Conservation (phyloP, 2,329 filamentous ascomycete species). For the Sarocladium strictum region DNA sequence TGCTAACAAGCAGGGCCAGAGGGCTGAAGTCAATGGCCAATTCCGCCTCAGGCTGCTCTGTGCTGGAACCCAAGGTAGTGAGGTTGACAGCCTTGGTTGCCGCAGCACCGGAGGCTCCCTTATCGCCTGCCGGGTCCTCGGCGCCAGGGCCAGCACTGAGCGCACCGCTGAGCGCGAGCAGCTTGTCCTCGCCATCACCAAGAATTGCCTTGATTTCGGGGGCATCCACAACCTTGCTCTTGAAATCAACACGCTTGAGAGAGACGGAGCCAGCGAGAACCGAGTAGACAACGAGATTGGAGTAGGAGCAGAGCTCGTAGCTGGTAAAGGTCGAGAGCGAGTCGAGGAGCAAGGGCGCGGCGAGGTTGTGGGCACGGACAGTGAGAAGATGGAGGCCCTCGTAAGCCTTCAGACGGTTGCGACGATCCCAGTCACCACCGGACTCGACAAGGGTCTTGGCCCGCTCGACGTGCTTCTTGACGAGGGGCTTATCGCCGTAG, state of each 20-base stretch:
- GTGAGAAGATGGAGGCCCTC: slow-evolving; percentile 91
- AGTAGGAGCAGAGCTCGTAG: slow-evolving; percentile 97
- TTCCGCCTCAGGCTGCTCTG: slow-evolving; percentile 72
- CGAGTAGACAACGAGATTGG: slow-evolving; percentile 87
- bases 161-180: slow-evolving; percentile 74
- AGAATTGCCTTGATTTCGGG: slow-evolving; percentile 98
- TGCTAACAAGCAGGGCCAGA: slow-evolving; percentile 80
- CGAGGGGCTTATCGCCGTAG: slow-evolving; percentile 86
- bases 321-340: slow-evolving; percentile 97
- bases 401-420: slow-evolving; percentile 98
- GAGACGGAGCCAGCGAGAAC: slow-evolving; percentile 92
- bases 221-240: slow-evolving; percentile 96
- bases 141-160: slow-evolving; percentile 75
- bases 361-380: slow-evolving; percentile 81
- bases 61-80: slow-evolving; percentile 68
- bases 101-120: slow-evolving; percentile 42
- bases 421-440: slow-evolving; percentile 96
- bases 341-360: slow-evolving; percentile 89
- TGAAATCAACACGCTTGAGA: slow-evolving; percentile 96
- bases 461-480: slow-evolving; percentile 90
- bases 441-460: slow-evolving; percentile 87
- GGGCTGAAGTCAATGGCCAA: slow-evolving; percentile 82
- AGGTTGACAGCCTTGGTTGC: slow-evolving; percentile 71
- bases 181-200: slow-evolving; percentile 81
- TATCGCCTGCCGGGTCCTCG: slow-evolving; percentile 67